phyloP scores from a whole-genome alignment of 2,329 filamentous ascomycete species.

The Didymella arachidicola region DNA sequence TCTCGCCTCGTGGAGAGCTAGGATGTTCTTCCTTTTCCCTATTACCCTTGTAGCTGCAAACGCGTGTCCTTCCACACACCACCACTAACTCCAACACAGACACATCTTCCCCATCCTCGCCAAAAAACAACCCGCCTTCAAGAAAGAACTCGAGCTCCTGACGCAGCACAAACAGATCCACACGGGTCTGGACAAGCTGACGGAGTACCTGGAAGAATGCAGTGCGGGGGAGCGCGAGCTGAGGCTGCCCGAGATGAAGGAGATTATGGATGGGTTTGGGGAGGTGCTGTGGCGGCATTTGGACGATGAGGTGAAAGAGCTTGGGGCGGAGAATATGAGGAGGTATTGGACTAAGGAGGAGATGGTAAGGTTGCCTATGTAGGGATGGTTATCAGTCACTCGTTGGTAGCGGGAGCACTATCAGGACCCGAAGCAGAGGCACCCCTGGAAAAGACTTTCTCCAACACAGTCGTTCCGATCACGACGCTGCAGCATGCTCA shows the following conservation, averaged over 20 bases:
- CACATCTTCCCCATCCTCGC: slow-evolving; percentile 83
- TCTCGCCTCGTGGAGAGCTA: no score
- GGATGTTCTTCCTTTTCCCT: no score
- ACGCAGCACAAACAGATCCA: slow-evolving; percentile 83
- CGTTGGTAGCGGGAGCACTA: no score
- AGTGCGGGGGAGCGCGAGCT: slow-evolving; percentile 68
- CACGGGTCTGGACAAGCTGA: slow-evolving; percentile 72
- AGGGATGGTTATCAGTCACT: neutral
- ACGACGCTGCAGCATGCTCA: neutral
- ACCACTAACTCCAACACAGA: neutral
- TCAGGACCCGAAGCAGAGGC: neutral
- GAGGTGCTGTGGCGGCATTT: slow-evolving; percentile 82
- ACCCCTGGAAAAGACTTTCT: neutral
- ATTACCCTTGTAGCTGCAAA: no score
- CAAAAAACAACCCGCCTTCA: slow-evolving; percentile 79
- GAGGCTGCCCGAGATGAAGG: slow-evolving; percentile 66
- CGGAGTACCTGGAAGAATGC: slow-evolving; percentile 70
- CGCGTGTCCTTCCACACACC: no score
- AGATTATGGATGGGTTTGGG: slow-evolving; percentile 79
- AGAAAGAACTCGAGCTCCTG: slow-evolving; percentile 69
- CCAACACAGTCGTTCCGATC: neutral
- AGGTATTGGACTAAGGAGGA: slow-evolving; percentile 81
- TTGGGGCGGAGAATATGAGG: slow-evolving; percentile 88
- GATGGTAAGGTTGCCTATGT: slow-evolving; percentile 64
- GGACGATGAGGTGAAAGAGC: slow-evolving; percentile 79